phyloP scores from a whole-genome alignment of 345 rosid genomes.

The Xanthoceras sorbifolium region DNA sequence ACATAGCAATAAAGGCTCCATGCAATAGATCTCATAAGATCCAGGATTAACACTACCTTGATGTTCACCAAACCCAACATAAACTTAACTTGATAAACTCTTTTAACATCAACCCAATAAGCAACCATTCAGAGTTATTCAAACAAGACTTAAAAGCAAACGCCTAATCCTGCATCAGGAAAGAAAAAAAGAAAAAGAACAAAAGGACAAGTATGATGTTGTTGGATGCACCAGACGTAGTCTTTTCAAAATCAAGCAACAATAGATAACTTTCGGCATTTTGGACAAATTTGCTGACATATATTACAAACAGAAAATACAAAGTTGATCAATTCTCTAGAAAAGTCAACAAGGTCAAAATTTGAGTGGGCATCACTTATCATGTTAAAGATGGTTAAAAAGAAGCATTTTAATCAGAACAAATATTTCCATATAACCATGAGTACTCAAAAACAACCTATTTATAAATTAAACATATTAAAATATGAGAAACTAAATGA shows the following conservation, averaged over 20 bases:
- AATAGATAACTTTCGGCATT: too few relatives aligned
- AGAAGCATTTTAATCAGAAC: too few relatives aligned
- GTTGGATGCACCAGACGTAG: neutral
- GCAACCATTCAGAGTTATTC: neutral
- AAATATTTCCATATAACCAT: too few relatives aligned
- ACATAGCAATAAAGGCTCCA: neutral
- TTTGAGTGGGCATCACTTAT: too few relatives aligned
- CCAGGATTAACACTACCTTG: neutral
- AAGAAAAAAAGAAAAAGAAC: neutral
- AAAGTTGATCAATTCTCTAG: too few relatives aligned
- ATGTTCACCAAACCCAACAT: neutral
- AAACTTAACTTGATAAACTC: slow-evolving; percentile 2
- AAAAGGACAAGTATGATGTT: neutral
- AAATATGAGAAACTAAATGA: neutral
- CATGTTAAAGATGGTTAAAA: too few relatives aligned
- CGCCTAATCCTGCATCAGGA: neutral
- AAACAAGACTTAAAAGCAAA: neutral
- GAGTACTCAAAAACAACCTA: too few relatives aligned
- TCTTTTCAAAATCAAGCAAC: neutral
- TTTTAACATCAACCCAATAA: neutral
- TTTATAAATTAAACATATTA: too few relatives aligned
- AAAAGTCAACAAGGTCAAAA: too few relatives aligned
- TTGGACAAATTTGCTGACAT: too few relatives aligned
- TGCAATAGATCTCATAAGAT: neutral
- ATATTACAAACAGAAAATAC: too few relatives aligned